A percentile compares a stretch with the other conserved stretches of the same genome.
Conservation (phyloP, 1,284 basidiomycete species). For the Trametes polyzona region DNA sequence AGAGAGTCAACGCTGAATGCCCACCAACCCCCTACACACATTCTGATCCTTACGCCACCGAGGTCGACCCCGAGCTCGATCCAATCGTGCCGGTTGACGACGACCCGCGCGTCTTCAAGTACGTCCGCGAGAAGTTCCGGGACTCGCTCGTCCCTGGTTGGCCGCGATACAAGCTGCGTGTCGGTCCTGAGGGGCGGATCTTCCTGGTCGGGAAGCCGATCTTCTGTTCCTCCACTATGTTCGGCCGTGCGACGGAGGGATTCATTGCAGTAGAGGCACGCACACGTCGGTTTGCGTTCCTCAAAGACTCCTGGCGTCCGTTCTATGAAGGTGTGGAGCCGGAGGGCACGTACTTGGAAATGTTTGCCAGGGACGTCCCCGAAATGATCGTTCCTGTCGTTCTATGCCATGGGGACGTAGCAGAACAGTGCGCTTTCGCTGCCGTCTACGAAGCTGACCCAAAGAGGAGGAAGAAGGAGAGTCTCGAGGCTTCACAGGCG, state of each 20-base stretch:
- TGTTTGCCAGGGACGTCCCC: background rate
- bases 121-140: constrained; percentile 10
- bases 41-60: background rate
- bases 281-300: background rate
- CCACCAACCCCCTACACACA: background rate
- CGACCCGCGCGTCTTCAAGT: background rate
- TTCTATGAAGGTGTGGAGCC: background rate
- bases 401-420: background rate
- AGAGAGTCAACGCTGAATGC: too few species aligned
- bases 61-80: background rate
- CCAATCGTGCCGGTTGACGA: too few species aligned
- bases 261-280: constrained; percentile 4
- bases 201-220: constrained; percentile 10
- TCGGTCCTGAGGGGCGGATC: background rate
- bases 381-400: background rate
- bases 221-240: background rate
- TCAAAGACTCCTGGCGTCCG: constrained; percentile 20
- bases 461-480: too few species aligned
- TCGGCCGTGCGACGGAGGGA: constrained; percentile 12
- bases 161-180: constrained; percentile 6
- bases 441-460: background rate
- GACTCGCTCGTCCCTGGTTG: background rate
- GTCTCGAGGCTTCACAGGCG: too few species aligned
- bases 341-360: background rate
- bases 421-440: background rate